phyloP scores from a whole-genome alignment of 257 asterid species.

The Solanum sitiens region DNA sequence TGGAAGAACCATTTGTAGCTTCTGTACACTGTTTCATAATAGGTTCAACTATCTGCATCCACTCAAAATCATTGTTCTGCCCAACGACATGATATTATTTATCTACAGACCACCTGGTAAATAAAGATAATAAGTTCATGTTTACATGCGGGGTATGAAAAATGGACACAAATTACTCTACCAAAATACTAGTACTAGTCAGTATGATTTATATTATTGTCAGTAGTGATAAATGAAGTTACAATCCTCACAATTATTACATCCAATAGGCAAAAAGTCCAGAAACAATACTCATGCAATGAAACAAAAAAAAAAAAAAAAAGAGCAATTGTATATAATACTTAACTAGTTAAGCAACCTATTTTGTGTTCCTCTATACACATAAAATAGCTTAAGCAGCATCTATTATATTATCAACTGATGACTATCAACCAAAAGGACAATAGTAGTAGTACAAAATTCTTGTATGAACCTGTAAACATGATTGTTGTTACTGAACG shows the following conservation, averaged over 20 bases:
- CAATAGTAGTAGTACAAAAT: constrained; percentile 13
- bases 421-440: background rate
- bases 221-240: background rate
- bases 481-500: constrained; percentile 27
- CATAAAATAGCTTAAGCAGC: background rate
- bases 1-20: no score
- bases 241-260: background rate
- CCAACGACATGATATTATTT: no score
- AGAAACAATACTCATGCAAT: background rate
- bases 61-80: no score
- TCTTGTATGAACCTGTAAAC: constrained; percentile 2
- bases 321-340: background rate
- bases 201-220: background rate
- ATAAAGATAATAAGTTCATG: no score
- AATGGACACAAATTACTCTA: background rate
- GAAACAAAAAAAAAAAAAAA: background rate
- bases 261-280: background rate
- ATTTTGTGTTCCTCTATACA: background rate
- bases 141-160: no score
- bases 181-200: background rate
- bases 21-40: no score
- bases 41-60: no score
- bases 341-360: background rate
- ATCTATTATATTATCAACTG: no score
- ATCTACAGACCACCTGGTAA: no score